phyloP scores from a whole-genome alignment of 805 yeast species.

The Wickerhamomyces rabaulensis region DNA sequence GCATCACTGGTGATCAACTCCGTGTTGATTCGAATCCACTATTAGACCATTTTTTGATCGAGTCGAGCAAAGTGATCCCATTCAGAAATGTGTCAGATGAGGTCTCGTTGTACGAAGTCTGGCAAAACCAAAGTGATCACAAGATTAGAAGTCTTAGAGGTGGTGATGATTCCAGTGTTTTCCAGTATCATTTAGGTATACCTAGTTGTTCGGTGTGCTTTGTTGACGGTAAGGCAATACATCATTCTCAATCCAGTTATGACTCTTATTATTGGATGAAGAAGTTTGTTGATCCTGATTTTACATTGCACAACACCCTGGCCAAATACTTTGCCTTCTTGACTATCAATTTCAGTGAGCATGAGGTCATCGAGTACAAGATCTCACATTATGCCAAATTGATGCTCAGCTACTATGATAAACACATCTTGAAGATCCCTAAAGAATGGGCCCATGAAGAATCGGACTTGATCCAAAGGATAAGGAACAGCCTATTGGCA shows the following conservation, averaged over 20 bases:
- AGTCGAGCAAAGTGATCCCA: conserved; percentile 43
- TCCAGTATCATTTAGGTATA: conserved; percentile 63
- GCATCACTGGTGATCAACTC: conserved; percentile 48
- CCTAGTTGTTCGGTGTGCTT: conserved; percentile 54
- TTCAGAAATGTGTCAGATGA: conserved; percentile 32
- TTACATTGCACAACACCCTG: conserved; percentile 46
- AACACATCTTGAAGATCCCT: conserved; percentile 22
- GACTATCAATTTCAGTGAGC: conserved; percentile 48
- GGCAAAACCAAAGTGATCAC: conserved; percentile 32
- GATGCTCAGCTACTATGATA: conserved; percentile 33
- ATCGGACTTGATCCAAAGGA: conserved; percentile 1
- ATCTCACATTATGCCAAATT: conserved; percentile 41
- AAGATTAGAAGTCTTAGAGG: conserved; percentile 40
- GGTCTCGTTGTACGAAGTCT: conserved; percentile 42
- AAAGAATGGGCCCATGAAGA: conserved; percentile 24
- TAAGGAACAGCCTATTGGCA: conserved; percentile 1
- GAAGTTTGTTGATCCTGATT: conserved; percentile 45
- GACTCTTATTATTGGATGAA: conserved; percentile 57
- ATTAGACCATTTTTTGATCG: conserved; percentile 37
- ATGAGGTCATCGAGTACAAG: conserved; percentile 48
- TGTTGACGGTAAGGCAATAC: conserved; percentile 26
- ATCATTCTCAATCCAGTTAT: conserved; percentile 52
- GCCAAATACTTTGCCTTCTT: conserved; percentile 58
- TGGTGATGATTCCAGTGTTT: conserved; percentile 51
- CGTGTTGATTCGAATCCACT: conserved; percentile 51